Evolutionary conservation across 164 flowering plant species (phyloP), one percentile per base, ranked within the genome.

Genomic region (Paratinospora sagittata): DNA sequence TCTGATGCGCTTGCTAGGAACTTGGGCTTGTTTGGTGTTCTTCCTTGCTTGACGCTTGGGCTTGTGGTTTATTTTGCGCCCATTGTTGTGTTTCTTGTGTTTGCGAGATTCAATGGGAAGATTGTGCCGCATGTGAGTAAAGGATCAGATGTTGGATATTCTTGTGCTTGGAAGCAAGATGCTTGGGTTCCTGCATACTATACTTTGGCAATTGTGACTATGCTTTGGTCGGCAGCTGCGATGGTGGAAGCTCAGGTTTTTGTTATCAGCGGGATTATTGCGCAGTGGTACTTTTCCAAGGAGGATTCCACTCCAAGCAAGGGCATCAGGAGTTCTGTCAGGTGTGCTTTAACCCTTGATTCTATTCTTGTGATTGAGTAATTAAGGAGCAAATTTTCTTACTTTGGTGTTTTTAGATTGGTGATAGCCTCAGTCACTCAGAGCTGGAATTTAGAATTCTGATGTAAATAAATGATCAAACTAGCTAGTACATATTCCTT

Each of bases 141-240:
- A 34, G 90, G 81, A 64, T 78, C 82, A 3, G 70, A 66, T 66
- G 89, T 80, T 23, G 87, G 78, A 66, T 85, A 84, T 75, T 26
- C 65, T 39, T 95, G 99, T 81, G 87, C 65, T 69, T 95, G 99
- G 99, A 90, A 95, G 82, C 87, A 88, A 70, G 94, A 89, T 77
- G 69, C 88, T 47, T 95, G 99, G 99, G 99, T 95, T 73, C 96
- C 96, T 17, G 97, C 94, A 0, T 95, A 92, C 71, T 95, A 76
- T 81, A 74, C 96, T 0, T 68, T 95, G 85, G 94, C 94, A 0
- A 90, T 91, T 78, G 68, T 95, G 47, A 92, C 97, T 8, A 88
- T 92, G 90, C 57, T 92, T 72, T 95, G 99, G 97, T 87, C 97
- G 71, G 85, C 83, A 6, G 72, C 92, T 0, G 84, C 34, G 1